Evolutionary conservation across 768 basidiomycete genomes (phyloP), one percentile per base, ranked within the genome.

Genomic region (Termitomyces sp.): DNA sequence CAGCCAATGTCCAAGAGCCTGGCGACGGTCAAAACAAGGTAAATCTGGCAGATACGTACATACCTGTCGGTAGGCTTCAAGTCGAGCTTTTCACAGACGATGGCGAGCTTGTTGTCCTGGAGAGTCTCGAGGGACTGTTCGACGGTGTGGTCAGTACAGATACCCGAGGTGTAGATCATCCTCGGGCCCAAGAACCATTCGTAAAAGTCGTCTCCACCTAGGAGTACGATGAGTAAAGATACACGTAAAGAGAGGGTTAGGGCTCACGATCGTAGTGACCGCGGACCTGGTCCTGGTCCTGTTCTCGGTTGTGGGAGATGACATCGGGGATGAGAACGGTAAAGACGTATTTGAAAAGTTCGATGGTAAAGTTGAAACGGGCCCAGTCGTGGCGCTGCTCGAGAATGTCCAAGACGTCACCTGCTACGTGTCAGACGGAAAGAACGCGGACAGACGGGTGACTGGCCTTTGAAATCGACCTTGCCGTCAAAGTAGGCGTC

Each of bases 401-500:
- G 78, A 98, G 77, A 50, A 92, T 84, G 36, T 98, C 94, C 61
- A 99, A 78, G 42, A 98, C 87, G 68, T 99, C 97, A 58, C 91
- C 94, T 96, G 63, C 53, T 14, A 58, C 52, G 51, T 55, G 52
- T 57, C 22, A 46, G 16, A n/a, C 3, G 7, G n/a, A 5, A 20
- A n/a, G n/a, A 4, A 7, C 0, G 10, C 1, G n/a, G 2, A 24
- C 53, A 52, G 18, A 61, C 31, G 55, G 24, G 55, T 3, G 20
- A 48, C 54, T 12, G 44, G 90, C 96, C 94, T 51, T 98, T 99
- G 71, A 99, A 90, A 56, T 98, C 95, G 59, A 95, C 84, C 75
- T 98, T 98, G 49, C 88, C 88, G 50, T 95, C 94, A 70, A 99
- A 98, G 76, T 89, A 98, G 61, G 93, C 92, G 77, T 99, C 97